Percentiles rank a stretch among this genome's conserved stretches.
Evolutionary conservation across 2,329 filamentous ascomycete species (phyloP).

Genomic region (Scedosporium minutisporum): DNA sequence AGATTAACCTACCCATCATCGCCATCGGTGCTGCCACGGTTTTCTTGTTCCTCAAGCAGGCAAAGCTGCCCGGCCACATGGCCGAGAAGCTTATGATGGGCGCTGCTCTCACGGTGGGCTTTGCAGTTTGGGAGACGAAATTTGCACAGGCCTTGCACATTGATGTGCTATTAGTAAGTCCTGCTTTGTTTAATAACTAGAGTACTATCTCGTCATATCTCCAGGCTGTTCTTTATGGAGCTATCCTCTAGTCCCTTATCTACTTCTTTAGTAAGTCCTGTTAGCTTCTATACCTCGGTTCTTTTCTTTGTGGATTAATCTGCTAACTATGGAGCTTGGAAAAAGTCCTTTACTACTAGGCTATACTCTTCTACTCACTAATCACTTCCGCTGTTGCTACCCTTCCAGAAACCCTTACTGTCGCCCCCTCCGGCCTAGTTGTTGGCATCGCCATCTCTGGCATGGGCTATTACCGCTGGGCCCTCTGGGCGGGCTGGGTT

Average conservation of each 20-base stretch:
- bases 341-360: constrained; percentile 33
- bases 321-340: background rate
- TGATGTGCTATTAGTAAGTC: constrained; percentile 36
- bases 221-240: constrained; percentile 47
- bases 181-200: constrained; percentile 35
- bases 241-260: constrained; percentile 43
- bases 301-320: background rate
- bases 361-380: constrained; percentile 42
- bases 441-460: constrained; percentile 44
- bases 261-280: constrained; percentile 38
- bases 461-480: constrained; percentile 50
- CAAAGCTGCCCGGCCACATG: constrained; percentile 11
- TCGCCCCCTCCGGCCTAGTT: constrained; percentile 49
- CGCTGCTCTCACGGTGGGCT: constrained; percentile 35
- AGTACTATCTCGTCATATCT: constrained; percentile 39
- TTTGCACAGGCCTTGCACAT: constrained; percentile 24
- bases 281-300: constrained; percentile 5
- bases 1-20: constrained; percentile 24
- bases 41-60: no score
- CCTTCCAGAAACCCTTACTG: constrained; percentile 52
- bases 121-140: constrained; percentile 44
- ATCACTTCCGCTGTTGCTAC: constrained; percentile 45
- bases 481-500: constrained; percentile 52
- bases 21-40: constrained; percentile 13
- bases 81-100: constrained; percentile 32